Evolutionary conservation across 192 early-diverging fungal species (phyloP).

Genomic region (Backusella sp.): DNA sequence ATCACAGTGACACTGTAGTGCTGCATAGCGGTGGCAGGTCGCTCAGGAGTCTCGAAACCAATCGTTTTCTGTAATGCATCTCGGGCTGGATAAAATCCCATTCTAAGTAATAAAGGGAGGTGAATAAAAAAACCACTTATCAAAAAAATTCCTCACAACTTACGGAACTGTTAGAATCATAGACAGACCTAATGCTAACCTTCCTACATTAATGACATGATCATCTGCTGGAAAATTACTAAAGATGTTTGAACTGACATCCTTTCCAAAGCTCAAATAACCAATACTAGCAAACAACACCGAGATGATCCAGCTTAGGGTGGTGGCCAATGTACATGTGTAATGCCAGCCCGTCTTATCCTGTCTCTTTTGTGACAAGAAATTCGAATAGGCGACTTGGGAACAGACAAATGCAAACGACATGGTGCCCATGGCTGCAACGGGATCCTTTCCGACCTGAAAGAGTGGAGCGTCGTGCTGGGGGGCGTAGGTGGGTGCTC

Average conservation of each 20-base stretch:
- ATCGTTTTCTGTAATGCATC: slow-evolving; percentile 44
- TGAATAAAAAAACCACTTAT: neutral
- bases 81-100: slow-evolving; percentile 50
- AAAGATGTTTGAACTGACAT: slow-evolving; percentile 62
- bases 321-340: slow-evolving; percentile 48
- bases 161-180: slow-evolving; percentile 59
- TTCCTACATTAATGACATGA: slow-evolving; percentile 55
- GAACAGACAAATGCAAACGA: slow-evolving; percentile 66
- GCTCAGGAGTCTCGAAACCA: slow-evolving; percentile 37
- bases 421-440: slow-evolving; percentile 65
- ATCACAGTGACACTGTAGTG: slow-evolving; percentile 41
- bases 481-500: slow-evolving; percentile 49
- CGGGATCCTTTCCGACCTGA: slow-evolving; percentile 53
- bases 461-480: slow-evolving; percentile 50
- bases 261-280: slow-evolving; percentile 59
- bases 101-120: slow-evolving; percentile 20
- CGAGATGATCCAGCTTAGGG: slow-evolving; percentile 49
- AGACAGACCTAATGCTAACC: slow-evolving; percentile 56
- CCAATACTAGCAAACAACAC: slow-evolving; percentile 60
- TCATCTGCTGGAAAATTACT: slow-evolving; percentile 64
- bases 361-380: slow-evolving; percentile 46
- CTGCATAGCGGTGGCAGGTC: slow-evolving; percentile 29
- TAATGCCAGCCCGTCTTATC: slow-evolving; percentile 44
- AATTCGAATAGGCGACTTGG: slow-evolving; percentile 61
- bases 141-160: slow-evolving; percentile 7